Evolutionary conservation across 2,329 filamentous ascomycete genomes (phyloP).

Genomic region (Myotisia sp.): DNA sequence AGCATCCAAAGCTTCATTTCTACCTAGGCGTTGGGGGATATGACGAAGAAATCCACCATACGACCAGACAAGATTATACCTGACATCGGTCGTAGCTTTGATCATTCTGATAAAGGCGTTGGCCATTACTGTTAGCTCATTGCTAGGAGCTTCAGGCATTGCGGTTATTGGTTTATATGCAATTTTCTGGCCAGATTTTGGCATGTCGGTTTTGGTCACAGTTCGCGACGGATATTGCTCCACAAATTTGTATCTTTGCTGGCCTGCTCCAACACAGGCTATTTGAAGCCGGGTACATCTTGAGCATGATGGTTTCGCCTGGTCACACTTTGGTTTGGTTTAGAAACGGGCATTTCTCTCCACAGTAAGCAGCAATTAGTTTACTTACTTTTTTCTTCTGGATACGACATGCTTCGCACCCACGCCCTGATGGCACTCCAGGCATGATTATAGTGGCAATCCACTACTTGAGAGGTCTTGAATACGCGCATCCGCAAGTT

Average conservation of each 20-base stretch:
- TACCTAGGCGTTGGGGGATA: constrained; percentile 34
- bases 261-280: constrained; percentile 33
- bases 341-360: neutral
- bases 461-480: too few species aligned
- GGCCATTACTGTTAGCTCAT: constrained; percentile 20
- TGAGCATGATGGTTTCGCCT: constrained; percentile 31
- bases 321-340: constrained; percentile 30
- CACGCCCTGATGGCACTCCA: constrained; percentile 38
- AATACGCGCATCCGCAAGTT: too few species aligned
- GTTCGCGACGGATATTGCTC: constrained; percentile 13
- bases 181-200: neutral
- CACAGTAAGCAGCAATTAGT: neutral
- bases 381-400: constrained; percentile 40
- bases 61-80: constrained; percentile 34
- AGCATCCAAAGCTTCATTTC: constrained; percentile 34
- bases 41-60: constrained; percentile 35
- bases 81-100: constrained; percentile 27
- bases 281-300: constrained; percentile 35
- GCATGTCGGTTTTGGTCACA: neutral
- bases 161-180: neutral
- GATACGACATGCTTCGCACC: constrained; percentile 38
- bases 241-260: constrained; percentile 38
- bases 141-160: constrained; percentile 17
- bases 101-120: constrained; percentile 22
- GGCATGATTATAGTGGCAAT: constrained; percentile 34